phyloP scores from a whole-genome alignment of 164 flowering plant species.

The Akebia trifoliata region DNA sequence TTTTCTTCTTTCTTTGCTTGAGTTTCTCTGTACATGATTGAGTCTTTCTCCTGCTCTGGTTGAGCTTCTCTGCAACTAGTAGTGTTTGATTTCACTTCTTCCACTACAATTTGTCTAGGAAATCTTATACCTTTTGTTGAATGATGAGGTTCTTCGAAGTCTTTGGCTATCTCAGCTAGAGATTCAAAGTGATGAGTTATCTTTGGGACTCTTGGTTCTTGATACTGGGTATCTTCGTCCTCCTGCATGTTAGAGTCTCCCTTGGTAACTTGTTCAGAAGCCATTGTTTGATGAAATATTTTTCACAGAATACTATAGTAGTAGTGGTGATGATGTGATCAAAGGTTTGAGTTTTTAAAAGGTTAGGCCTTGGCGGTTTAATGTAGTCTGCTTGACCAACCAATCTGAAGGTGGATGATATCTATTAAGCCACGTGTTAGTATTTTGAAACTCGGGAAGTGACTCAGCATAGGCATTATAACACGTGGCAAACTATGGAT shows the following conservation, averaged over 20 bases:
- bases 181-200: constrained; percentile 43
- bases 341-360: too few relatives aligned
- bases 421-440: too few relatives aligned
- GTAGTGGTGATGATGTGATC: too few relatives aligned
- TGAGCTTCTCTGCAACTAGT: not conserved
- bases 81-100: not conserved
- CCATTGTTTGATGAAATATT: constrained; percentile 28
- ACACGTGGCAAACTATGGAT: constrained; percentile 3
- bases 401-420: too few relatives aligned
- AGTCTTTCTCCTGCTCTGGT: not conserved
- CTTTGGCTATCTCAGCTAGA: constrained; percentile 23
- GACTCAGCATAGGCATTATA: not conserved
- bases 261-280: constrained; percentile 39
- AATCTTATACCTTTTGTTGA: too few relatives aligned
- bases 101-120: too few relatives aligned
- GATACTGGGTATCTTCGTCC: not conserved
- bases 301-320: not conserved
- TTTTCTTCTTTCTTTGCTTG: not conserved
- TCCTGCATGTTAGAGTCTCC: constrained; percentile 27
- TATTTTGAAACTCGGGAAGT: not conserved
- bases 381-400: too few relatives aligned
- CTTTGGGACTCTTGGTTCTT: constrained; percentile 40
- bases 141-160: not conserved
- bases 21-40: not conserved
- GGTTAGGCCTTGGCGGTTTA: too few relatives aligned